phyloP scores from a whole-genome alignment of 768 basidiomycete species.

The Rhodotorula diobovata region DNA sequence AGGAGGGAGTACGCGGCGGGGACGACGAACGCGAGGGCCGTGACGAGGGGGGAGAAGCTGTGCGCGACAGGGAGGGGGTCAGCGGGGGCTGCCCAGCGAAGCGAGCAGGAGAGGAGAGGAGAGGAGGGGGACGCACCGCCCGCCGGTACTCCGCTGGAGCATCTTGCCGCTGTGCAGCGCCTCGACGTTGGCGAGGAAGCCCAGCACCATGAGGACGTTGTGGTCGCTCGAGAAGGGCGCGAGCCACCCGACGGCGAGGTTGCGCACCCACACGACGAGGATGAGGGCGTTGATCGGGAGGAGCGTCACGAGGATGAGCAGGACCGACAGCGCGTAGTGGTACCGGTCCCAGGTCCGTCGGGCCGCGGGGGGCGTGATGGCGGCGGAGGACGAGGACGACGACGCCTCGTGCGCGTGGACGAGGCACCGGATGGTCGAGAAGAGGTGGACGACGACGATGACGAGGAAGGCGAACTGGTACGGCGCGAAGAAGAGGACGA shows the following conservation, averaged over 20 bases:
- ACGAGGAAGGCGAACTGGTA: conserved; percentile 88
- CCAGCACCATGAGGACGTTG: conserved; percentile 42
- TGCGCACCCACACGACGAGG: conserved; percentile 74
- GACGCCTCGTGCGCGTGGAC: conserved; percentile 4
- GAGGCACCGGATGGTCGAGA: conserved; percentile 54
- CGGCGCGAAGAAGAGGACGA: conserved; percentile 74
- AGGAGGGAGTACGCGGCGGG: conserved; percentile 59
- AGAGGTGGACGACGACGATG: conserved; percentile 71
- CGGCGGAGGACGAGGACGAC: conserved; percentile 64
- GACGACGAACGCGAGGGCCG: conserved; percentile 17
- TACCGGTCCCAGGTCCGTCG: conserved; percentile 17
- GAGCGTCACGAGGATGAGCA: conserved; percentile 74
- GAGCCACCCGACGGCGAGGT: conserved; percentile 68
- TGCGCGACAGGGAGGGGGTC: neutral
- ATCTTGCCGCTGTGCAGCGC: conserved; percentile 28
- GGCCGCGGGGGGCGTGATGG: neutral
- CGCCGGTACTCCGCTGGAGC: neutral
- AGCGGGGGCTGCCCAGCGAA: neutral
- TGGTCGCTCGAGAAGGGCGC: conserved; percentile 81
- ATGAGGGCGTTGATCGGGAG: conserved; percentile 67
- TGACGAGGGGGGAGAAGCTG: neutral
- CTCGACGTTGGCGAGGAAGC: conserved; percentile 43
- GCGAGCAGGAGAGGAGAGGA: neutral
- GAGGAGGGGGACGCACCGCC: conserved; percentile 5
- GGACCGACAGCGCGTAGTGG: conserved; percentile 46